Percentiles rank a stretch among this genome's conserved stretches.
Conservation (phyloP, 208 protist genomes). For the Leptomonas seymouri region DNA sequence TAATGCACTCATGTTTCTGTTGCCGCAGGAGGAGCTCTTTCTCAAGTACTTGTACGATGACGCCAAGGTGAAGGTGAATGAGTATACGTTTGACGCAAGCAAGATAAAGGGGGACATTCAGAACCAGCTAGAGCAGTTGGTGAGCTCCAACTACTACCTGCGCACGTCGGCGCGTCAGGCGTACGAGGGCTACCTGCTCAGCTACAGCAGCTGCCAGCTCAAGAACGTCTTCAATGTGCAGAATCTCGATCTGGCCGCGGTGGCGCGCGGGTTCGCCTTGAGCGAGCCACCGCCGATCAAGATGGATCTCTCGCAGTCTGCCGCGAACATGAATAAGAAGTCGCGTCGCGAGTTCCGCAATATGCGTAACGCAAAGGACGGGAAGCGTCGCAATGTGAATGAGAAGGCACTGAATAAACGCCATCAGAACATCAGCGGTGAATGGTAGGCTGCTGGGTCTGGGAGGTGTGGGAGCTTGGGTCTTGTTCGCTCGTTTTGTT, state of each 20-base stretch:
- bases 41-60: conserved; percentile 98
- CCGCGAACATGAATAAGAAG: conserved; percentile 92
- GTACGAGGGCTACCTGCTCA: conserved; percentile 98
- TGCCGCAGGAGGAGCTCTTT: conserved; percentile 98
- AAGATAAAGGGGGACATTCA: conserved; percentile 96
- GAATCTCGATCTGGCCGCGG: conserved; percentile 95
- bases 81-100: conserved; percentile 97
- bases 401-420: conserved; percentile 52
- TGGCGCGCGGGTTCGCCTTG: conserved; percentile 94
- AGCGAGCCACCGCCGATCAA: conserved; percentile 91
- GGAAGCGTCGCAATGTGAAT: conserved; percentile 51
- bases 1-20: conserved; percentile 97
- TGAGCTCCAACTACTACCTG: conserved; percentile 99
- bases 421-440: conserved; percentile 87
- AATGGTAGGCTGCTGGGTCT: conserved; percentile 49
- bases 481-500: conserved; percentile 2
- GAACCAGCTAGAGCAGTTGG: conserved; percentile 96
- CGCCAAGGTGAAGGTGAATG: conserved; percentile 95
- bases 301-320: conserved; percentile 92
- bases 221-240: conserved; percentile 99
- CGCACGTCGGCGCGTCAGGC: conserved; percentile 96
- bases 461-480: background rate
- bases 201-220: conserved; percentile 98
- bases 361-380: conserved; percentile 77
- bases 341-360: conserved; percentile 70